Conservation (phyloP, 371 early-diverging fungal genomes). For the Haplosporangium sp. region DNA sequence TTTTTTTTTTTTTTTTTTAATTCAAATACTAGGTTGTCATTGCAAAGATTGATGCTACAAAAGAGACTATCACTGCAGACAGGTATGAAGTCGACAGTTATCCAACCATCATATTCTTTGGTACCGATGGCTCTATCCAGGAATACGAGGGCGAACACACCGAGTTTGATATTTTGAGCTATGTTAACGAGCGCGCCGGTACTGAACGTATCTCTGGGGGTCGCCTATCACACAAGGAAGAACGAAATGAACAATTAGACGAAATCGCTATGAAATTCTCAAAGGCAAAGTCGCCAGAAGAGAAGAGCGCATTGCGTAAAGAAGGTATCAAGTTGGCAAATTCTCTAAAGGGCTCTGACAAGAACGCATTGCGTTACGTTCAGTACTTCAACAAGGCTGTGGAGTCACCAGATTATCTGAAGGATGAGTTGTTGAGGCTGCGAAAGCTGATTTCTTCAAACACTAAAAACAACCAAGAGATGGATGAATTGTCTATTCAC, state of each 20-base stretch:
- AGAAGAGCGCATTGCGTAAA: constrained; percentile 16
- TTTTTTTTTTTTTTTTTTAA: background rate
- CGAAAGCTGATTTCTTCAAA: constrained; percentile 70
- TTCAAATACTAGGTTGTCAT: constrained; percentile 64
- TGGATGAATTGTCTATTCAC: constrained; percentile 74
- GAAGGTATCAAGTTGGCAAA: constrained; percentile 9
- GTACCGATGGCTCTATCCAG: constrained; percentile 67
- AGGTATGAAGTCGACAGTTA: constrained; percentile 79
- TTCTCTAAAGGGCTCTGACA: background rate
- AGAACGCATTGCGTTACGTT: constrained; percentile 71
- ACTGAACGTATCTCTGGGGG: constrained; percentile 85
- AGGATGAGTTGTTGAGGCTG: constrained; percentile 73
- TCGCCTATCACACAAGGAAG: constrained; percentile 60
- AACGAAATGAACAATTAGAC: constrained; percentile 75
- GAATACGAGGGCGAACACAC: constrained; percentile 81
- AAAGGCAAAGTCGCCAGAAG: constrained; percentile 57
- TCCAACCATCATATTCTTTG: constrained; percentile 90
- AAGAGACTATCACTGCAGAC: constrained; percentile 60
- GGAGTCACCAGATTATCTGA: constrained; percentile 67
- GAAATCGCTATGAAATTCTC: constrained; percentile 70
- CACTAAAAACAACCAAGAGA: constrained; percentile 50
- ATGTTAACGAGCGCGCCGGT: constrained; percentile 85
- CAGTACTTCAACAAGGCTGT: constrained; percentile 79
- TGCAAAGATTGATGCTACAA: constrained; percentile 90
- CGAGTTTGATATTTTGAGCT: constrained; percentile 77